phyloP scores from a whole-genome alignment of 306 rosid species.

The Sphenostylis stenocarpa region DNA sequence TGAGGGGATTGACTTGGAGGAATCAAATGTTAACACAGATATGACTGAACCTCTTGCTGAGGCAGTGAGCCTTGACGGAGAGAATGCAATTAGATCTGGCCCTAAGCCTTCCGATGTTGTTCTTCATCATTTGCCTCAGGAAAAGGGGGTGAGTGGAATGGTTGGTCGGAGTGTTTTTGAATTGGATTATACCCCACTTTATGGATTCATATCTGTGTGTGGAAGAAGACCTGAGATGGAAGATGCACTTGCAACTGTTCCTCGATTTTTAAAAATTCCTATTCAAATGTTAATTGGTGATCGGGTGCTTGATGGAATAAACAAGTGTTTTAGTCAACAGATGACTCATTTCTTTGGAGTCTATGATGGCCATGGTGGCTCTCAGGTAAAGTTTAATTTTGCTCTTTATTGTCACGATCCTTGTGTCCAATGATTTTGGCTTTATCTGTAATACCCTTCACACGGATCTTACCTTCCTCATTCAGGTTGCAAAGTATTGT shows the following conservation, averaged over 20 bases:
- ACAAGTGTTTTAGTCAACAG: slow-evolving; percentile 58
- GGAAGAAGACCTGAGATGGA: slow-evolving; percentile 98
- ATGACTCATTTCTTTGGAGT: slow-evolving; percentile 83
- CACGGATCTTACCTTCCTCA: slow-evolving; percentile 17
- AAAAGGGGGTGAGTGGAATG: slow-evolving; percentile 48
- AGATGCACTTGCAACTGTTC: slow-evolving; percentile 73
- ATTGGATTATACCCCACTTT: slow-evolving; percentile 77
- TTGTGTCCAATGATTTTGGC: background rate
- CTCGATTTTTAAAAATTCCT: slow-evolving; percentile 67
- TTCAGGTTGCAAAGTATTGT: slow-evolving; percentile 88
- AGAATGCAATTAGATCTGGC: slow-evolving; percentile 45
- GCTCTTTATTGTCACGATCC: background rate
- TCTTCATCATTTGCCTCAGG: slow-evolving; percentile 61
- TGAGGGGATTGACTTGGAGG: slow-evolving; percentile 35
- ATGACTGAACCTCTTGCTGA: slow-evolving; percentile 46
- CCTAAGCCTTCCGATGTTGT: slow-evolving; percentile 42
- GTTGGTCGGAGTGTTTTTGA: slow-evolving; percentile 79
- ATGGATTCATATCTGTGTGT: slow-evolving; percentile 73
- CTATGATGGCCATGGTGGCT: slow-evolving; percentile 95
- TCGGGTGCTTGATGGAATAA: slow-evolving; percentile 56
- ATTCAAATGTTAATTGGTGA: slow-evolving; percentile 75
- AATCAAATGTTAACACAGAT: slow-evolving; percentile 41
- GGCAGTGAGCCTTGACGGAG: slow-evolving; percentile 55
- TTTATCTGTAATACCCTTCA: slow-evolving; percentile 1
- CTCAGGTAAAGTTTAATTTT: slow-evolving; percentile 56